Evolutionary conservation across 139 green algal species (phyloP), one percentile per base, ranked within the genome.

Genomic region (Mesostigma viride): DNA sequence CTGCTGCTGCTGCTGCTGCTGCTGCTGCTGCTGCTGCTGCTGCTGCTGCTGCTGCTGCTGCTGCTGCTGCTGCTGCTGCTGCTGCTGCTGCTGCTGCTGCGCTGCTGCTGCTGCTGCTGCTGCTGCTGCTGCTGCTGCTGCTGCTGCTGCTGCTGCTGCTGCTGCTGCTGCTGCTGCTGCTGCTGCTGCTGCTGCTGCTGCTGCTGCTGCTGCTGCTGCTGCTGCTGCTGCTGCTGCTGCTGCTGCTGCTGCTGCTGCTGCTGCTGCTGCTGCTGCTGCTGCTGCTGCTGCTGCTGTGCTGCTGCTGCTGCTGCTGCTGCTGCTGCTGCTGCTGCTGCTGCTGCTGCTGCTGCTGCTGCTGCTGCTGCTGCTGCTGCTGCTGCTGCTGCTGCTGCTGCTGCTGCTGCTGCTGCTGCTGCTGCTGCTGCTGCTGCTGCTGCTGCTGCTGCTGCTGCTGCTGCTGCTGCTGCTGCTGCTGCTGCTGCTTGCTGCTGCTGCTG

Each of bases 111-210:
- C 40, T 51, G 11, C 40, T 51, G 40, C 40, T 51, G 40, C 40
- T 51, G 40, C 40, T 51, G 40, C 40, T 51, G 40, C 40, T 51
- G 40, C 40, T 51, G 40, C 40, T 51, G 40, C 40, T 51, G 40
- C 40, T 51, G 40, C 40, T 51, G 40, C 40, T 51, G 40, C 40
- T 51, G 40, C 40, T 51, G 40, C 40, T 51, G 40, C 40, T 51
- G 40, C 40, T 51, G 40, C 40, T 51, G 40, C 40, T 51, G 40
- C 40, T 51, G 40, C 40, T 51, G 40, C 40, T 51, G 40, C 40
- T 51, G 40, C 40, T 51, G 40, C 40, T 51, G 40, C 40, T 51
- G 40, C 11, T 51, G 40, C 40, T 51, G 40, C 40, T 51, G 11
- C 40, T 51, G 40, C 40, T 51, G 40, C 40, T 51, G 40, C 40